Percentiles rank a stretch among this genome's conserved stretches.
Conservation (phyloP, 768 basidiomycete species). For the Podaxis mareebaensis region DNA sequence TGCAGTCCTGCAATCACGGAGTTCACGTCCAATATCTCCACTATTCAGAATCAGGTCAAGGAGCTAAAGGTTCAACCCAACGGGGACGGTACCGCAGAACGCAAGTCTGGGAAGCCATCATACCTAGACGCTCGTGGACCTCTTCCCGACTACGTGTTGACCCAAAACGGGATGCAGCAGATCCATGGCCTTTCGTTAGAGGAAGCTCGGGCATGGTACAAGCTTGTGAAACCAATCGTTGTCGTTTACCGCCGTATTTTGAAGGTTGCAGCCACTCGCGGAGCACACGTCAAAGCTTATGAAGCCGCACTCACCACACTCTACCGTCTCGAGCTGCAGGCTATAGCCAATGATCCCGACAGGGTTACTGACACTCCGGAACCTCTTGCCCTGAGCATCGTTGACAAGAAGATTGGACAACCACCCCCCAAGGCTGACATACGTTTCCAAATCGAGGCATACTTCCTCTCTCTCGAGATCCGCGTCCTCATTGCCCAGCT, state of each 20-base stretch:
- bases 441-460: conserved; percentile 61
- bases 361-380: conserved; percentile 41
- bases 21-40: conserved; percentile 24
- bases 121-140: too few species aligned
- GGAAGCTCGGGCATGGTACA: conserved; percentile 34
- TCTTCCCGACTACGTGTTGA: too few species aligned
- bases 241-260: conserved; percentile 4
- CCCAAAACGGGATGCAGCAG: too few species aligned
- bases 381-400: conserved; percentile 51
- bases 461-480: conserved; percentile 54
- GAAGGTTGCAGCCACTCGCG: conserved; percentile 45
- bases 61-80: too few species aligned
- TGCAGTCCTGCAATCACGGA: conserved; percentile 29
- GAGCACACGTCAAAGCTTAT: conserved; percentile 60
- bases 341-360: conserved; percentile 29
- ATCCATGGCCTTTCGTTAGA: conserved; percentile 36
- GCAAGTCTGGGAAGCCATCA: too few species aligned
- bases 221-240: conserved; percentile 39
- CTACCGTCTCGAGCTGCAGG: conserved; percentile 46
- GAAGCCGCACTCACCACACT: conserved; percentile 58
- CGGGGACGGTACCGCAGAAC: too few species aligned
- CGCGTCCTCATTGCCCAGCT: conserved; percentile 52
- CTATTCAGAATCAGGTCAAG: too few species aligned
- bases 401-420: conserved; percentile 54
- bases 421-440: conserved; percentile 58